Evolutionary conservation across 2,329 filamentous ascomycete genomes (phyloP).

Genomic region (Beauveria sp.): DNA sequence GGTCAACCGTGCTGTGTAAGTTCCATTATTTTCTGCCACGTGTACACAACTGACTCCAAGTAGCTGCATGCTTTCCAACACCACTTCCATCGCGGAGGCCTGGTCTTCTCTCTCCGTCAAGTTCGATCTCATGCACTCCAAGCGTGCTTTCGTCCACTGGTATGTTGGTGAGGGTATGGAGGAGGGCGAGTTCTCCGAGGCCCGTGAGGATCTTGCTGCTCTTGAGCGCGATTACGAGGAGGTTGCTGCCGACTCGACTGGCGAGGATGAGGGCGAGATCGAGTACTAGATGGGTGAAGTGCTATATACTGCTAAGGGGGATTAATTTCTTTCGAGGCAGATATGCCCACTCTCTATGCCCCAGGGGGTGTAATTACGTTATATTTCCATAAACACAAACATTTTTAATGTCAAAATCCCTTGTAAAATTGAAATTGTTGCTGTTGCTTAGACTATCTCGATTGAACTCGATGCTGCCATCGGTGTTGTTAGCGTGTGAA

Average conservation of each 20-base stretch:
- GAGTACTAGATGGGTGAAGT: conserved; percentile 64
- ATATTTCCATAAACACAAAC: conserved; percentile 24
- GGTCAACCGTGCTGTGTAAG: conserved; percentile 96
- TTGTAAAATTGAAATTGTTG: not conserved
- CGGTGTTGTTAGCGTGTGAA: not conserved
- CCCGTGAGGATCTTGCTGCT: conserved; percentile 94
- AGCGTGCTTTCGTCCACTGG: conserved; percentile 99
- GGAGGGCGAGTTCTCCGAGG: conserved; percentile 99
- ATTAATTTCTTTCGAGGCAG: conserved; percentile 15
- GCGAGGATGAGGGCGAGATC: conserved; percentile 77
- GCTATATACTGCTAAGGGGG: conserved; percentile 12
- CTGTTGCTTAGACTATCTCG: not conserved
- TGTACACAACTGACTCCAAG: conserved; percentile 18
- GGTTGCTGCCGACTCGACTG: conserved; percentile 89
- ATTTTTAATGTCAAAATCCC: conserved; percentile 13
- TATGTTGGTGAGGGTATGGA: conserved; percentile 99
- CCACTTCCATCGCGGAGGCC: conserved; percentile 95
- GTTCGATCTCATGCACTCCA: conserved; percentile 99
- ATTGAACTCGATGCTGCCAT: not conserved
- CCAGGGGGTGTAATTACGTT: conserved; percentile 31
- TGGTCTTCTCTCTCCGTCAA: conserved; percentile 96
- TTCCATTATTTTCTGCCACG: conserved; percentile 21
- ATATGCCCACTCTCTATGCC: conserved; percentile 23
- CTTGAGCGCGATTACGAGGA: conserved; percentile 99
- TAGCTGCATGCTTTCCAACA: conserved; percentile 98